Base-by-base conservation (phyloP, 2,329 filamentous ascomycete genomes). In the Talaromyces sp. region DNA sequence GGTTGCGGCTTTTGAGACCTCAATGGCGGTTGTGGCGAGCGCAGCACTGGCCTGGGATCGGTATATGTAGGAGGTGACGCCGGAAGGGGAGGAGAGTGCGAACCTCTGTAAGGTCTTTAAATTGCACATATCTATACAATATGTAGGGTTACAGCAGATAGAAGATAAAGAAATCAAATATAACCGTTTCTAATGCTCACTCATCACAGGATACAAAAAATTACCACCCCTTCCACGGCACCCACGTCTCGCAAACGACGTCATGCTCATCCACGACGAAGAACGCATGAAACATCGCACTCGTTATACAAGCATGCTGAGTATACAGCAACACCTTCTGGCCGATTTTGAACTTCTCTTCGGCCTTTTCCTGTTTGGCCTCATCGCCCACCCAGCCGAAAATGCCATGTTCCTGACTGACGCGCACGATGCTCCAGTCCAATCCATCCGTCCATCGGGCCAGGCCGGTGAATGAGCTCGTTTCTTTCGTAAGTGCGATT, bases 331-430 rank as follows among this genome's bases (percentile, higher is more conserved):
- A 60, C 12, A 77, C 68, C 54, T 68, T 67, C 57, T 77, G 69
- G 0, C 76, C 76, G 23, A 78, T 68, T 54, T 69, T 23, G 44
- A 65, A 64, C 16, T 21, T 42, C 3, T 63, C 50, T 31, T 61
- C 63, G 14, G 76, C 76, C 9, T 66, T 67, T 2, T 71, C 67
- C 14, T 71, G 69, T 28, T 58, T 52, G 14, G 64, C 28, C 23
- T 66, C 63, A 18, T 58, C 64, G 3, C 58, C 57, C n/a, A 16
- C 67, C 70, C 44, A 77, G 56, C 68, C 69, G 23, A 77, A 58
- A 54, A 77, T 77, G 1, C 76, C 76, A 63, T 77, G 76, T 56
- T 77, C 76, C 67, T 77, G 76, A 8, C 74, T 73, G 60, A 77
- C 67, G 18, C 75, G 71, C 8, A 71, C 69, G 28, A 78, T 69